A percentile compares a stretch with the other conserved stretches of the same genome.
Conservation (phyloP, 331 rosid genomes). For the Quercus phellos region DNA sequence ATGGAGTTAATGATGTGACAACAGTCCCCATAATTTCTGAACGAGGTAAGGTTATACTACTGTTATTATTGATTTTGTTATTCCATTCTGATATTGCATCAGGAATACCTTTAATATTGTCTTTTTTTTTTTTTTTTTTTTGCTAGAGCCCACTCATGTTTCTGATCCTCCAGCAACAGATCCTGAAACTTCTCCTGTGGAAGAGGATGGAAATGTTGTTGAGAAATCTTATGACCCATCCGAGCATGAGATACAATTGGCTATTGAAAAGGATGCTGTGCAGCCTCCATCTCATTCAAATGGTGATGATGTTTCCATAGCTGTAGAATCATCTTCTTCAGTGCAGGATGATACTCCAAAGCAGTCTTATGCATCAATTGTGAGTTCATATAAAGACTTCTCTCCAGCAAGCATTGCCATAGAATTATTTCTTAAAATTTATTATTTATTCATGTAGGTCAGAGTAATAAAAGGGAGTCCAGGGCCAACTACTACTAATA, state of each 20-base stretch:
- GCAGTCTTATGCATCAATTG: conserved; percentile 75
- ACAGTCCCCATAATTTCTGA: conserved; percentile 31
- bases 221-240: conserved; percentile 42
- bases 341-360: conserved; percentile 53
- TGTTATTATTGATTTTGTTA: neutral
- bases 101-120: conserved; percentile 12
- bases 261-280: conserved; percentile 29
- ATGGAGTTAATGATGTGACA: conserved; percentile 31
- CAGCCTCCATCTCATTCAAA: conserved; percentile 43
- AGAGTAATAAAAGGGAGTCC: conserved; percentile 52
- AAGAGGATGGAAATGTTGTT: conserved; percentile 24
- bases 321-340: conserved; percentile 29
- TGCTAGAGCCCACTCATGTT: conserved; percentile 33
- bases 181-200: conserved; percentile 30
- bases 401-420: conserved; percentile 3
- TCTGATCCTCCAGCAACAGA: conserved; percentile 47
- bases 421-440: conserved; percentile 19
- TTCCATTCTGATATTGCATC: neutral
- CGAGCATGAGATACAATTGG: conserved; percentile 32
- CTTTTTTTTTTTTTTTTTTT: neutral
- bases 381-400: conserved; percentile 32
- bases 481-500: conserved; percentile 40
- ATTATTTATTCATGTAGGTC: conserved; percentile 43
- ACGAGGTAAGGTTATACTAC: conserved; percentile 38
- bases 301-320: conserved; percentile 39